Base-by-base conservation (phyloP, 345 rosid species). In the Camelina hispida region DNA sequence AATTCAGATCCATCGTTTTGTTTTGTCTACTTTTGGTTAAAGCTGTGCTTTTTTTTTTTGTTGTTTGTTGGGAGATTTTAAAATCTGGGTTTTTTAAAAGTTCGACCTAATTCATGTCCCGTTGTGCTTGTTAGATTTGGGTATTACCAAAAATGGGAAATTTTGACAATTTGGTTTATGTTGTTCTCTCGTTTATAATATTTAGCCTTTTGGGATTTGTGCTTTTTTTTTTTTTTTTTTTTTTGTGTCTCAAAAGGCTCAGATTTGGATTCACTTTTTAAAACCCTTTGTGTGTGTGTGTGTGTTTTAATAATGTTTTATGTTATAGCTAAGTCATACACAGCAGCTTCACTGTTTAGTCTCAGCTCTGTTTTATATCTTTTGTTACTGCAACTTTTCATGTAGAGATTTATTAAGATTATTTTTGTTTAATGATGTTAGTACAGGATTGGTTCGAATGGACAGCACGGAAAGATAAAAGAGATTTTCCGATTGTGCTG, bases 401-500 rank as follows among this genome's bases (percentile, higher is more conserved):
- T 35, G 40, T 9, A 8, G 11, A 46, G 34, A 59, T 37, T 48
- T 10, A 71, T 47, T 48, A 28, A 65, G 60, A 37, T 55, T 64
- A 37, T 55, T 64, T 22, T 28, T 68, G 28, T 50, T 44, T 28
- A n/a, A 11, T 35, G 44, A 34, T 67, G 25, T 75, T 47, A 23
- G 37, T 35, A 38, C 66, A 62, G 74, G 68, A 30, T 6, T 30
- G 56, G 48, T 53, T 68, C 69, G 53, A 22, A 68, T 53, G 81
- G 79, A 60, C 74, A 72, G 82, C 73, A 50, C 79, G 47, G 81
- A 80, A 72, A 68, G 68, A 66, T 59, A 66, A 28, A 28, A 44
- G 10, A 22, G 60, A 23, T 55, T 44, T 54, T 52, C 64, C 60
- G 71, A 67, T 57, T 50, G 38, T 51, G 77, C 81, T 71, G 77